A percentile compares a stretch with the other conserved stretches of the same genome.
Conservation (phyloP, 2,329 filamentous ascomycete genomes). For the Colletotrichum spinosum region DNA sequence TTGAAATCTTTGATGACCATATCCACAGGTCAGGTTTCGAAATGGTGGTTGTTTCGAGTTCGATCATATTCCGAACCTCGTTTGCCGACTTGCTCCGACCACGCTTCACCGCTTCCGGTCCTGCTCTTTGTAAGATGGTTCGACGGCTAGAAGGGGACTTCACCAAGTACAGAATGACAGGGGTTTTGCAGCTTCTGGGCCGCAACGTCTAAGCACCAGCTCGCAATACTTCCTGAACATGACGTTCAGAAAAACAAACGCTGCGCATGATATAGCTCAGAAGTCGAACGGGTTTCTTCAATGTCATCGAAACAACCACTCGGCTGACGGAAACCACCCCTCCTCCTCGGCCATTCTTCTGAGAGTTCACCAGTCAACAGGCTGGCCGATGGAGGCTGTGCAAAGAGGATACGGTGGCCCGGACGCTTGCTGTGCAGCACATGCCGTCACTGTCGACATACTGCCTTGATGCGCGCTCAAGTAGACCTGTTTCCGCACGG, state of each 20-base stretch:
- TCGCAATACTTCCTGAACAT: no score
- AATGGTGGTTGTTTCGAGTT: conserved; percentile 14
- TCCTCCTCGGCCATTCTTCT: no score
- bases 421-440: not conserved
- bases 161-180: not conserved
- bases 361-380: no score
- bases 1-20: conserved; percentile 19
- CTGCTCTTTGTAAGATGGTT: not conserved
- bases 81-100: conserved; percentile 15
- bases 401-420: conserved; percentile 8
- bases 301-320: no score
- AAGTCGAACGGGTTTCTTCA: no score
- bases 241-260: no score
- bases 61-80: conserved; percentile 18
- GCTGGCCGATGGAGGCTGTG: conserved; percentile 17
- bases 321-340: no score
- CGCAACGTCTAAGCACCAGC: no score
- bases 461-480: not conserved
- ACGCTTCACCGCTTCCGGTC: conserved; percentile 12
- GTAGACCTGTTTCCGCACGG: conserved; percentile 12
- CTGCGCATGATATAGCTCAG: no score
- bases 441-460: not conserved
- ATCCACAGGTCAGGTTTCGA: conserved; percentile 27
- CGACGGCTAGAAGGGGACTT: not conserved
- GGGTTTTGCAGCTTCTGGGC: no score